phyloP scores from a whole-genome alignment of 2,329 filamentous ascomycete genomes.

The Xylariaceae sp. region DNA sequence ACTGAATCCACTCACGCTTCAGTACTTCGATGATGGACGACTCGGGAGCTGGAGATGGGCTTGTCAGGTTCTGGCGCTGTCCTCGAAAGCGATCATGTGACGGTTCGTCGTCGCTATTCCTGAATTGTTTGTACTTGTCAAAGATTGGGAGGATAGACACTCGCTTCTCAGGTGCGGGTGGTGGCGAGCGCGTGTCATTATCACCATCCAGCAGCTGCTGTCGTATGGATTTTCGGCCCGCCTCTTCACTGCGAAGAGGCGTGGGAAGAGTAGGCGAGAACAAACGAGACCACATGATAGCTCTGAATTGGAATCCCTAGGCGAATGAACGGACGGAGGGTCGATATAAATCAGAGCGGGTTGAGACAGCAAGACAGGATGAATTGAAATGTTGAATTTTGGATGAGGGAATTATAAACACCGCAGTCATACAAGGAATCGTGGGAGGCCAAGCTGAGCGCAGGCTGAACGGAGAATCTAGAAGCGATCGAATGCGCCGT shows the following conservation, averaged over 20 bases:
- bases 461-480: not conserved
- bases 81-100: conserved; percentile 4
- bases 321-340: not conserved
- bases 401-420: not conserved
- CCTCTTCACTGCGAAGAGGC: conserved; percentile 7
- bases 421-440: not conserved
- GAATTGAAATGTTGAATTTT: not conserved
- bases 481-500: not conserved
- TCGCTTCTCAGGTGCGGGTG: conserved; percentile 18
- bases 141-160: conserved; percentile 20
- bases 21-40: conserved; percentile 21
- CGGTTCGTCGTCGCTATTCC: conserved; percentile 9
- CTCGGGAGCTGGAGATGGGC: conserved; percentile 19
- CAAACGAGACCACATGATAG: conserved; percentile 13
- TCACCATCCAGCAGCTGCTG: conserved; percentile 14
- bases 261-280: conserved; percentile 12
- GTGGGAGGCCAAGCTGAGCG: not conserved
- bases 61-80: not conserved
- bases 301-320: not conserved
- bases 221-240: conserved; percentile 4
- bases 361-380: not conserved
- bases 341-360: not conserved
- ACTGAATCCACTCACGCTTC: conserved; percentile 15
- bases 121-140: conserved; percentile 17
- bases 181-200: conserved; percentile 5